These are phyloP conservation scores for Thermothelomyces thermophilus DNA, from an alignment of 2,329 filamentous ascomycete species.

Conservation along the genomic window DNA sequence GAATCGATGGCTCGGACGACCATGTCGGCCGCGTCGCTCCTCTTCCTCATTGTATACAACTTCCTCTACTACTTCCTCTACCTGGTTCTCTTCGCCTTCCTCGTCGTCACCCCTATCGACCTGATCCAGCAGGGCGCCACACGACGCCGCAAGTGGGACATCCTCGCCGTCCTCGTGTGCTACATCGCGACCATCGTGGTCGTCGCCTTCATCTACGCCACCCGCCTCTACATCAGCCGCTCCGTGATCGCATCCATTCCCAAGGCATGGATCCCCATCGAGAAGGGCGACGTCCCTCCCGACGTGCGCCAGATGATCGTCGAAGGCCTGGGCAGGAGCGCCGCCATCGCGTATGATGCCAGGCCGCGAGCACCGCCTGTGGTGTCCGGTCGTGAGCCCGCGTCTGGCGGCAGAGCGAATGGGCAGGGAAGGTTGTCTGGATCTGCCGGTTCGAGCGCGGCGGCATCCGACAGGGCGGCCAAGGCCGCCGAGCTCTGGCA, in stretches of 20 bases:
- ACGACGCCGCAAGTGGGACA: conserved; percentile 64
- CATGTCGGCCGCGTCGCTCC: conserved; percentile 42
- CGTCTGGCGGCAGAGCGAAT: conserved; percentile 1
- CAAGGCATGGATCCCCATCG: conserved; percentile 77
- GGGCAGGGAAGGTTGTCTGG: conserved; percentile 2
- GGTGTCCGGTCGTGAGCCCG: conserved; percentile 2
- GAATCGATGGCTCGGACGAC: conserved; percentile 17
- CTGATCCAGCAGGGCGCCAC: conserved; percentile 68
- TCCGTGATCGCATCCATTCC: conserved; percentile 76
- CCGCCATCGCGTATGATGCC: conserved; percentile 72
- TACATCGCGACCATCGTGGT: conserved; percentile 68
- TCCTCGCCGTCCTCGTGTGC: conserved; percentile 71
- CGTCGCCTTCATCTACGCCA: conserved; percentile 69
- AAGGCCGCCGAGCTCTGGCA: conserved; percentile 42
- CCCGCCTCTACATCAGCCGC: conserved; percentile 80
- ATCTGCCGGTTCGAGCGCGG: background rate
- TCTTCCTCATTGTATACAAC: conserved; percentile 77
- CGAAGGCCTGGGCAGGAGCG: conserved; percentile 66
- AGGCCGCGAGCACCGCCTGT: conserved; percentile 52
- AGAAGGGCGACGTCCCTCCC: conserved; percentile 73
- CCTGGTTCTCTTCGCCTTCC: conserved; percentile 63
- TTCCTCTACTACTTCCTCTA: conserved; percentile 71
- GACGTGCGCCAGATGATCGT: conserved; percentile 70
- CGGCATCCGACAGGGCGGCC: conserved; percentile 11
- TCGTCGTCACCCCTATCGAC: conserved; percentile 76